Percentiles rank a stretch among this genome's conserved stretches.
Evolutionary conservation across 257 asterid genomes (phyloP).

Genomic region (Lavandula angustifolia): DNA sequence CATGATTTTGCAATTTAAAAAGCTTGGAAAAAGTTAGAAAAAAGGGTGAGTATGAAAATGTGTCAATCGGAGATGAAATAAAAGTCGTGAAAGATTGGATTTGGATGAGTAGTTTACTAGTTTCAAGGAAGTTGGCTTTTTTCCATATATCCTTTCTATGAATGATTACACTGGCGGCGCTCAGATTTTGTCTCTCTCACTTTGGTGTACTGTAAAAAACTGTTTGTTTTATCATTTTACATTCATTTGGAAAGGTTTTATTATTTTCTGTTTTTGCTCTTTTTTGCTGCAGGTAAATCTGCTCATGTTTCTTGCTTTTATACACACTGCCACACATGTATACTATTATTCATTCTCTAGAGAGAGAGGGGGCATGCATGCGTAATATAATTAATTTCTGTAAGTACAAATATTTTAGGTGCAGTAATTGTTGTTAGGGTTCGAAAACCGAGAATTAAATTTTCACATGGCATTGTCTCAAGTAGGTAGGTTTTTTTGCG

Average conservation of each 20-base stretch:
- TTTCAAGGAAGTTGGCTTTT: slow-evolving; percentile 29
- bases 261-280: slow-evolving; percentile 7
- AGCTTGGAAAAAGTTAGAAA: no score
- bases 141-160: slow-evolving; percentile 27
- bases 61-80: no score
- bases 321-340: not conserved
- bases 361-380: no score
- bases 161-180: slow-evolving; percentile 59
- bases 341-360: no score
- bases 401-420: slow-evolving; percentile 10
- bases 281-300: slow-evolving; percentile 25
- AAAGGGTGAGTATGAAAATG: no score
- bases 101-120: slow-evolving; percentile 27
- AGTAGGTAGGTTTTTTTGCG: slow-evolving; percentile 12
- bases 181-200: slow-evolving; percentile 52
- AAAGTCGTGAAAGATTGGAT: not conserved
- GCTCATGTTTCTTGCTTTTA: slow-evolving; percentile 18
- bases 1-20: no score
- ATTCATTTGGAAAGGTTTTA: slow-evolving; percentile 20
- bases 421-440: slow-evolving; percentile 36
- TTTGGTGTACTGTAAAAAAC: slow-evolving; percentile 26
- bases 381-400: no score
- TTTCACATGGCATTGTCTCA: slow-evolving; percentile 50
- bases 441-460: slow-evolving; percentile 35
- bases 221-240: slow-evolving; percentile 32